phyloP scores from a whole-genome alignment of 805 yeast species.

The Teunomyces cretensis region DNA sequence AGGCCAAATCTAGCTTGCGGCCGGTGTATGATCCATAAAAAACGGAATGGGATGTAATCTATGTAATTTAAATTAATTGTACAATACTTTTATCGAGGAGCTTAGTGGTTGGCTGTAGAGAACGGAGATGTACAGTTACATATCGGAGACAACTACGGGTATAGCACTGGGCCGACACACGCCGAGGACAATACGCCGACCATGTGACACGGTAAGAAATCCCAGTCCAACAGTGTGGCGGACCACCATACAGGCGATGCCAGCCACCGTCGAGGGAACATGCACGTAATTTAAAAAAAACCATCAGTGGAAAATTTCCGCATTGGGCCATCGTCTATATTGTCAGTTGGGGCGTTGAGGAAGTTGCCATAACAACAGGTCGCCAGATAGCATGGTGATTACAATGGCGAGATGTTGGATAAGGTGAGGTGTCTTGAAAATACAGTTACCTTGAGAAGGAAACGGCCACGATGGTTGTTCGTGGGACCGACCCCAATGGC shows the following conservation, averaged over 20 bases:
- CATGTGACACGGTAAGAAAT: neutral
- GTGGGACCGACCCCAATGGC: too few relatives aligned
- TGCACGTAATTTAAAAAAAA: neutral
- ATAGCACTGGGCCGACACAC: too few relatives aligned
- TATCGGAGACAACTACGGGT: too few relatives aligned
- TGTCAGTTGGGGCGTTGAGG: neutral
- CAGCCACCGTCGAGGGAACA: neutral
- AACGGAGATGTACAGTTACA: too few relatives aligned
- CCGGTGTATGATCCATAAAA: too few relatives aligned
- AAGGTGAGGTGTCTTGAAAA: too few relatives aligned
- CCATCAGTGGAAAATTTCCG: neutral
- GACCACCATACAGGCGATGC: neutral
- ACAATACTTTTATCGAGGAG: too few relatives aligned
- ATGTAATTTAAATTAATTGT: neutral
- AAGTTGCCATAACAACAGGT: neutral
- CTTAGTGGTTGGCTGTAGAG: too few relatives aligned
- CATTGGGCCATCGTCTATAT: neutral
- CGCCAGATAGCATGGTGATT: neutral
- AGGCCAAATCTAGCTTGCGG: conserved; percentile 37
- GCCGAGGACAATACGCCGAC: too few relatives aligned
- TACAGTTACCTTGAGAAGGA: too few relatives aligned
- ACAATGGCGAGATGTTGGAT: neutral
- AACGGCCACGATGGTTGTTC: too few relatives aligned
- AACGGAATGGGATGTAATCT: conserved; percentile 2
- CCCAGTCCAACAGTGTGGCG: neutral